These are phyloP conservation scores for Daldinia bambusicola DNA, from an alignment of 495 filamentous ascomycete genomes.

Conservation along the genomic window DNA sequence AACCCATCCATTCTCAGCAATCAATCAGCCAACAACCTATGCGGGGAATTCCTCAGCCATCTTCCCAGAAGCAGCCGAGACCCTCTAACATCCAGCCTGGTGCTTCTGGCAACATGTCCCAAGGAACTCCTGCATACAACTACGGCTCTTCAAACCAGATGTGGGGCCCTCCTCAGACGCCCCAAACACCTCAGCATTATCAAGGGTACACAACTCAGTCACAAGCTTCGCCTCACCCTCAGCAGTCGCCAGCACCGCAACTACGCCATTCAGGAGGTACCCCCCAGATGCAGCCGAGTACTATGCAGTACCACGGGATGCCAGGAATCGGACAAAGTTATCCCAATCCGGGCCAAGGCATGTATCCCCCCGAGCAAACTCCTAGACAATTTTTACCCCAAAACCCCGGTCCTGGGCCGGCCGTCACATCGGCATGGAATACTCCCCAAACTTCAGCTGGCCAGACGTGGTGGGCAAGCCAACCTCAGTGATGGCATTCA, in stretches of 20 bases:
- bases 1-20: slow-evolving; percentile 63
- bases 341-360: slow-evolving; percentile 61
- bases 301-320: slow-evolving; percentile 68
- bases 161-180: slow-evolving; percentile 59
- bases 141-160: slow-evolving; percentile 63
- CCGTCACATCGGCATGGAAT: slow-evolving; percentile 58
- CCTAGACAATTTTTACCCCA: slow-evolving; percentile 71
- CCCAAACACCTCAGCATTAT: slow-evolving; percentile 60
- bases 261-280: slow-evolving; percentile 68
- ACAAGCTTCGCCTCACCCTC: slow-evolving; percentile 66
- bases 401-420: slow-evolving; percentile 50
- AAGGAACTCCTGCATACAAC: slow-evolving; percentile 57
- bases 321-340: slow-evolving; percentile 66
- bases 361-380: slow-evolving; percentile 67
- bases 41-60: slow-evolving; percentile 61
- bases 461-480: slow-evolving; percentile 59
- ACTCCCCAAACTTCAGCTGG: slow-evolving; percentile 52
- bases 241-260: slow-evolving; percentile 69
- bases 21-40: slow-evolving; percentile 62
- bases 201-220: slow-evolving; percentile 62
- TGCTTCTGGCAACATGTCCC: slow-evolving; percentile 51
- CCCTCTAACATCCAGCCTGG: slow-evolving; percentile 57
- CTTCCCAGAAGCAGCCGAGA: slow-evolving; percentile 59
- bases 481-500: slow-evolving; percentile 52
- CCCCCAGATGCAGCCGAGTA: slow-evolving; percentile 68